Percentiles rank a stretch among this genome's conserved stretches.
These are phyloP conservation scores for Cyclocybe cylindracea DNA, from an alignment of 768 basidiomycete genomes.

Conservation along the genomic window DNA sequence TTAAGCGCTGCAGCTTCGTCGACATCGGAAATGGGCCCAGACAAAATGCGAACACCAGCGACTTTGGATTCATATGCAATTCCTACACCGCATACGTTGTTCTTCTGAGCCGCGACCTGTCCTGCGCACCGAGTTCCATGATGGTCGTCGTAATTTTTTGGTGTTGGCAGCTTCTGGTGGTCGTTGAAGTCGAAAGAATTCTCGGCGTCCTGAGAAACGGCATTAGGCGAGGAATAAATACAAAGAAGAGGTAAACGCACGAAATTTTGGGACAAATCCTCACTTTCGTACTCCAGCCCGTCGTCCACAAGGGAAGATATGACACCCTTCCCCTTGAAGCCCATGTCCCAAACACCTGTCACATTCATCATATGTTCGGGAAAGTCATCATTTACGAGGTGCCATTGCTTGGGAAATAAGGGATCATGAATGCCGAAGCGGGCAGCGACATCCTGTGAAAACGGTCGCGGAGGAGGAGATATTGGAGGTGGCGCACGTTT, in stretches of 20 bases:
- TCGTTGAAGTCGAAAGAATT: conserved; percentile 98
- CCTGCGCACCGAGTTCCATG: conserved; percentile 99
- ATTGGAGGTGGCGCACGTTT: conserved; percentile 76
- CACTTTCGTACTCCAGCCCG: conserved; percentile 87
- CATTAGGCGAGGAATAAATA: conserved; percentile 18
- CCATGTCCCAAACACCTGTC: conserved; percentile 89
- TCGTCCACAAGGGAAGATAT: conserved; percentile 93
- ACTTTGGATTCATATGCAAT: conserved; percentile 91
- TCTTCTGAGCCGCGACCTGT: conserved; percentile 91
- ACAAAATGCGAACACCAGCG: conserved; percentile 93
- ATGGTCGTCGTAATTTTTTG: conserved; percentile 86
- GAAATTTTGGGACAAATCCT: conserved; percentile 89
- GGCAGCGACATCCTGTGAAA: conserved; percentile 50
- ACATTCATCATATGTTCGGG: conserved; percentile 91
- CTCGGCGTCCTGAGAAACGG: conserved; percentile 69
- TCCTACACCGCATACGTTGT: conserved; percentile 92
- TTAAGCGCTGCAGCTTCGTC: conserved; percentile 97
- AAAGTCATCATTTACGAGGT: conserved; percentile 84
- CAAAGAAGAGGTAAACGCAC: conserved; percentile 49
- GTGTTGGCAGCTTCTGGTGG: conserved; percentile 83
- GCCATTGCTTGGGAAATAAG: conserved; percentile 87
- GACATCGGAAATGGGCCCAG: conserved; percentile 90
- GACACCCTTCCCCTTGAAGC: conserved; percentile 84
- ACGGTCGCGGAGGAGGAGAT: conserved; percentile 33
- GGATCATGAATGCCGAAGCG: conserved; percentile 79